Evolutionary conservation across 139 green algal genomes (phyloP), one percentile per base, ranked within the genome.

Genomic region (Chlorella sp.): DNA sequence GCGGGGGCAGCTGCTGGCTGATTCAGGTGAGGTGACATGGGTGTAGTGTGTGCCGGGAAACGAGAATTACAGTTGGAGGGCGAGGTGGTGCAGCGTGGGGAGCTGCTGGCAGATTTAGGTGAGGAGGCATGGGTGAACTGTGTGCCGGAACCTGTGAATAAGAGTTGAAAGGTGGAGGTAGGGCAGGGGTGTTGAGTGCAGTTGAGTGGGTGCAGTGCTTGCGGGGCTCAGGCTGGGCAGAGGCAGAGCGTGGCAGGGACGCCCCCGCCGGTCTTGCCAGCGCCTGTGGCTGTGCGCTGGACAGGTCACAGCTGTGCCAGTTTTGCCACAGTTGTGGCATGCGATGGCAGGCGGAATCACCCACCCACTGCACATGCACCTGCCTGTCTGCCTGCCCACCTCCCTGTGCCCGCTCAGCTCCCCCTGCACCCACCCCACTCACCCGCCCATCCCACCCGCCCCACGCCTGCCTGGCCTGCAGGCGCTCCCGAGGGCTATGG

Each of bases 1-100:
- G 19, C 87, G 94, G 28, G 96, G 96, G 30, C 96, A 98, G 93
- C 81, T 95, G 57, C 61, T 97, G 71, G 88, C 97, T 15, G 91
- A 97, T 87, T 88, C 97, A 66, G 96, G 96, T 69, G 91, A 85
- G 78, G 5, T 68, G 14, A 18, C 15, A 18, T n/a, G n/a, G n/a
- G n/a, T n/a, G n/a, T n/a, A n/a, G n/a, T n/a, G n/a, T n/a, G n/a
- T n/a, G n/a, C n/a, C n/a, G n/a, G n/a, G n/a, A n/a, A n/a, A n/a
- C n/a, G n/a, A n/a, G n/a, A n/a, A n/a, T n/a, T n/a, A n/a, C n/a
- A n/a, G n/a, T n/a, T n/a, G n/a, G n/a, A n/a, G n/a, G n/a, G n/a
- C n/a, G n/a, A n/a, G n/a, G n/a, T n/a, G n/a, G n/a, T n/a, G n/a
- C n/a, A n/a, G n/a, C n/a, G n/a, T n/a, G n/a, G n/a, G n/a, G n/a